Evolutionary conservation across 306 rosid genomes (phyloP).

Genomic region (Delonix regia): DNA sequence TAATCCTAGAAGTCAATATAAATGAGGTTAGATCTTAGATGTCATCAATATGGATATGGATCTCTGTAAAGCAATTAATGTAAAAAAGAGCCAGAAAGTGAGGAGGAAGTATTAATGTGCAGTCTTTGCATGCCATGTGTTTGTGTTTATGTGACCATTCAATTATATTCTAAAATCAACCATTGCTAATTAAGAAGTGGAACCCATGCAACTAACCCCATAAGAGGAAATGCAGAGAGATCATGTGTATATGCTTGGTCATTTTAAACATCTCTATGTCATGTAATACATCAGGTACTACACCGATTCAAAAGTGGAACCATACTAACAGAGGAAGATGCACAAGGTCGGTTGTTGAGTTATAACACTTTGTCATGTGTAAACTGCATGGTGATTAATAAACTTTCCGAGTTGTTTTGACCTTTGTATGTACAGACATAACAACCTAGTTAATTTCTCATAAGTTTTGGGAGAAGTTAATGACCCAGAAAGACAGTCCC

Average conservation of each 20-base stretch:
- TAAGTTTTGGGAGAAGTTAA: too few relatives aligned
- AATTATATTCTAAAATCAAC: constrained; percentile 30
- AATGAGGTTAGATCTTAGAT: constrained; percentile 1
- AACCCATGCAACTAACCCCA: background rate
- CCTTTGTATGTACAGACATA: constrained; percentile 28
- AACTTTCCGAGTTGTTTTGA: background rate
- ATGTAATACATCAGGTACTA: background rate
- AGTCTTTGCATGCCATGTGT: constrained; percentile 14
- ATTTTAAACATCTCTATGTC: background rate
- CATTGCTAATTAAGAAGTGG: constrained; percentile 7
- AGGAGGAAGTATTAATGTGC: constrained; percentile 35
- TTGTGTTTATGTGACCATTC: constrained; percentile 29
- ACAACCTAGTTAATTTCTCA: background rate
- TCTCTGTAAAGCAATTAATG: constrained; percentile 43
- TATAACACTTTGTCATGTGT: background rate
- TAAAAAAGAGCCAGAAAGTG: constrained; percentile 31
- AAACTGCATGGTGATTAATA: background rate
- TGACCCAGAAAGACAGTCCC: background rate
- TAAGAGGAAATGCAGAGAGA: background rate
- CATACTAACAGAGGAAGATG: constrained; percentile 21
- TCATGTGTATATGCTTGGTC: background rate
- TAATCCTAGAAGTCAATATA: constrained; percentile 17
- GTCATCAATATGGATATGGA: constrained; percentile 43
- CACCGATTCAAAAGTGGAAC: background rate
- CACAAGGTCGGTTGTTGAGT: constrained; percentile 1